phyloP scores from a whole-genome alignment of 2,329 filamentous ascomycete species.

The Pseudogymnoascus sp. region DNA sequence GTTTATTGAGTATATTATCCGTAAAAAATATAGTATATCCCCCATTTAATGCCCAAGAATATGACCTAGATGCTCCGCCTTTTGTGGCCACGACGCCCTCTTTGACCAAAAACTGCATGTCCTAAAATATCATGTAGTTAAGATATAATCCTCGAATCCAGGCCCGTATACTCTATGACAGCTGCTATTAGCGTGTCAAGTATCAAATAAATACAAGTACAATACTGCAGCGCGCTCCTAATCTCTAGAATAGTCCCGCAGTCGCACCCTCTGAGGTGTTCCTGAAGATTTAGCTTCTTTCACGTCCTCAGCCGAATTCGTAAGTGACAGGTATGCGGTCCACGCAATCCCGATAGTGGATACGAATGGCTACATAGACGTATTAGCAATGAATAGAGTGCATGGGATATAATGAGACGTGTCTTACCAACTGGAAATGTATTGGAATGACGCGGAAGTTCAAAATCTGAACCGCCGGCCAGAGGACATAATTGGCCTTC shows the following conservation, averaged over 20 bases:
- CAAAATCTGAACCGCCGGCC: constrained; percentile 91
- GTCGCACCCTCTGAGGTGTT: background rate
- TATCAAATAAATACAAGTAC: background rate
- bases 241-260: background rate
- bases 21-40: background rate
- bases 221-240: background rate
- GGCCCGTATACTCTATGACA: background rate
- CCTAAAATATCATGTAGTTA: background rate
- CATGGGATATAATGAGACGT: background rate
- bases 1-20: background rate
- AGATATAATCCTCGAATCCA: background rate
- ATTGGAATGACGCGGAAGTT: constrained; percentile 95
- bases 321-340: constrained; percentile 92
- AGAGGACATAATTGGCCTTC: constrained; percentile 91
- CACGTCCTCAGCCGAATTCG: constrained; percentile 64
- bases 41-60: background rate
- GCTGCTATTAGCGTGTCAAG: background rate
- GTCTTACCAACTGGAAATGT: constrained; percentile 86
- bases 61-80: background rate
- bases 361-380: constrained; percentile 69
- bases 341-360: constrained; percentile 93
- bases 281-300: constrained; percentile 17
- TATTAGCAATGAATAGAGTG: constrained; percentile 13
- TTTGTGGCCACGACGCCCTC: background rate
- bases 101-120: background rate